Conservation (phyloP, 768 basidiomycete genomes). For the Obba rivulosa region DNA sequence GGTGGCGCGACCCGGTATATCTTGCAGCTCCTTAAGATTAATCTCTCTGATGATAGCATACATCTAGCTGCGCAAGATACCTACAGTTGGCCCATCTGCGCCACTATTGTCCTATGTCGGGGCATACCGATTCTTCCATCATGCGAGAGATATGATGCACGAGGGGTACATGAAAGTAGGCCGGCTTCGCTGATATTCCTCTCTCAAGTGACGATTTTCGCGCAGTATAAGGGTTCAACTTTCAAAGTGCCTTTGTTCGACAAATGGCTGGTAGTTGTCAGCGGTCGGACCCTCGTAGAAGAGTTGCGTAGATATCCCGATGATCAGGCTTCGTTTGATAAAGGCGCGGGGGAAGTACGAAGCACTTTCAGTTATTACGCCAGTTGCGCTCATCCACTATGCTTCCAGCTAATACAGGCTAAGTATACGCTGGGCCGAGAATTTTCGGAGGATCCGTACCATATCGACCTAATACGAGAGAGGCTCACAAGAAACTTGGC, state of each 20-base stretch:
- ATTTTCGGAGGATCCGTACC: conserved; percentile 10
- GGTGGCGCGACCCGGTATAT: too few species aligned
- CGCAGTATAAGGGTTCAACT: conserved; percentile 11
- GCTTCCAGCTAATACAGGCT: conserved; percentile 20
- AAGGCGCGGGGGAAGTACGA: conserved; percentile 34
- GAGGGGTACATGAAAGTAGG: conserved; percentile 28
- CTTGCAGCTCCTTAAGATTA: too few species aligned
- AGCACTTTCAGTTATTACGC: conserved; percentile 16
- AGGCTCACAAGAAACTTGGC: conserved; percentile 22
- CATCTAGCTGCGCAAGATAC: conserved; percentile 23
- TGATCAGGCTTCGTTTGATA: conserved; percentile 36
- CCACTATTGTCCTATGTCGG: conserved; percentile 24
- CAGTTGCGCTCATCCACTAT: conserved; percentile 9
- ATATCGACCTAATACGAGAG: conserved; percentile 16
- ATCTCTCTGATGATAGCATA: background rate
- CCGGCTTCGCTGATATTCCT: background rate
- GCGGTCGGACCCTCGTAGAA: conserved; percentile 38
- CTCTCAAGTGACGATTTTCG: too few species aligned
- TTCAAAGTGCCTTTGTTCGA: conserved; percentile 41
- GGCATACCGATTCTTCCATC: conserved; percentile 12
- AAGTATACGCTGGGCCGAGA: conserved; percentile 29
- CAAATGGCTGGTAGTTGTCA: conserved; percentile 41
- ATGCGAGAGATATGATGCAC: conserved; percentile 20
- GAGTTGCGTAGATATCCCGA: conserved; percentile 44
- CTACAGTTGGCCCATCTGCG: conserved; percentile 21